Base-by-base conservation (phyloP, 176 grass and related monocot species). In the Otatea glauca region DNA sequence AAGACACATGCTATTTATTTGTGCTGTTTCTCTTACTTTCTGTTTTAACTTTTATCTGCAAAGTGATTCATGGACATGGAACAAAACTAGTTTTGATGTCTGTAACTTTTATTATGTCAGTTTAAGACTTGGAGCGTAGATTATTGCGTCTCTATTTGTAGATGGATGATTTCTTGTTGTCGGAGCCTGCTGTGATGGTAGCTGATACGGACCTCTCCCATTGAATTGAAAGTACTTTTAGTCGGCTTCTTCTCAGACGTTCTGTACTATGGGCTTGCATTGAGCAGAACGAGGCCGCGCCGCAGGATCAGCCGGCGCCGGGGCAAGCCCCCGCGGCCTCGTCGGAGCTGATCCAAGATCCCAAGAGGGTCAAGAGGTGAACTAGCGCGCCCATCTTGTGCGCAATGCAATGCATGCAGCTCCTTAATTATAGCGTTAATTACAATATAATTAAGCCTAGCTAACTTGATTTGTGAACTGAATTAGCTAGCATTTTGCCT, bases 301-400 rank as follows among this genome's bases (percentile, higher is more conserved):
- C 4, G 58, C 83, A 84, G 50, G 84, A 25, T 29, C 12, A 70
- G 44, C 14, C 20, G 39, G 44, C 35, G 16, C 9, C 54, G 9
- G 67, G 72, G 2, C 74, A 72, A 35, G 58, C 25, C 1, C 29
- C 74, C 2, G 49, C 54, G 5, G 64, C 76, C 2, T 76, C 68
- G 14, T 35, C 49, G 7, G 84, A 84, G 38, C 76, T 70, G 32
- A 88, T 89, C 39, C 74, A 77, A 2, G 97, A 99, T 81, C 90
- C 97, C 65, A 96, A 94, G 92, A 91, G 88, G 69, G 97, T 99
- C 39, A 99, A 99, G 91, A 94, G 97, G 97, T 92, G 79, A 88
- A 76, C 29, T 29, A 88, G 48, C 16, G 4, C 47, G 48, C 71
- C 17, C 13, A 9, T 11, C 38, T 23, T 12, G 14, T 15, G 9